Evolutionary conservation across 108 stramenopile genomes (phyloP), one percentile per base, ranked within the genome.

Genomic region (Aurantiochytrium sp.): DNA sequence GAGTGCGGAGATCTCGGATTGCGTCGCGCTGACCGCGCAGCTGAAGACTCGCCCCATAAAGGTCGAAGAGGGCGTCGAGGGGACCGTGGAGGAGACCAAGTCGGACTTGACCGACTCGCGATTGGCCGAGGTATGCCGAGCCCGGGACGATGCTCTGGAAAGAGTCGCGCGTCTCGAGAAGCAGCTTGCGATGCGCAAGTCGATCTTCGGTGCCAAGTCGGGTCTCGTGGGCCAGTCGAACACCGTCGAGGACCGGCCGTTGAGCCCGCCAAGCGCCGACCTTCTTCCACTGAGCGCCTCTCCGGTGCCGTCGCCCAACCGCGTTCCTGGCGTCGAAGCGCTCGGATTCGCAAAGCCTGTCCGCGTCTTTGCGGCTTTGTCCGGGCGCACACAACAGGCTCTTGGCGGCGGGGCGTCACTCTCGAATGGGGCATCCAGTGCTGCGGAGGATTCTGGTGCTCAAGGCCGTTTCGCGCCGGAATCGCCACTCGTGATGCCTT

Each of bases 141-240:
- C 50, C 50, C 39, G 73, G 8, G 73, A 81, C 73, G 73, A 41
- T 12, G 73, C 45, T 37, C 39, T 41, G 2, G 15, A 65, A 19
- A 8, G 59, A 12, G 59, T 65, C 19, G 27, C 59, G 27, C 3
- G 27, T 27, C 34, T 65, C 27, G 59, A 65, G 45, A 81, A 81
- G 45, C 73, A 81, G 12, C 30, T 81, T n/a, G 73, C 39, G 45
- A 41, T 81, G 73, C 73, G 73, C n/a, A 81, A 81, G 45, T 81
- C 73, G 39, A 81, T 81, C 2, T 81, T 81, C 32, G 73, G 73
- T 37, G 42, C 73, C 21, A 81, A 81, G 45, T 65, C 59, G 10
- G 59, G 32, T 2, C 27, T 65, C 32, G 59, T 65, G 1, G 34
- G 59, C 59, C 27, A 65, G 27, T 24, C 22, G 15, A 30, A 65